These are phyloP conservation scores for Colletotrichum eleusines DNA, from an alignment of 2,329 filamentous ascomycete species.

Conservation along the genomic window DNA sequence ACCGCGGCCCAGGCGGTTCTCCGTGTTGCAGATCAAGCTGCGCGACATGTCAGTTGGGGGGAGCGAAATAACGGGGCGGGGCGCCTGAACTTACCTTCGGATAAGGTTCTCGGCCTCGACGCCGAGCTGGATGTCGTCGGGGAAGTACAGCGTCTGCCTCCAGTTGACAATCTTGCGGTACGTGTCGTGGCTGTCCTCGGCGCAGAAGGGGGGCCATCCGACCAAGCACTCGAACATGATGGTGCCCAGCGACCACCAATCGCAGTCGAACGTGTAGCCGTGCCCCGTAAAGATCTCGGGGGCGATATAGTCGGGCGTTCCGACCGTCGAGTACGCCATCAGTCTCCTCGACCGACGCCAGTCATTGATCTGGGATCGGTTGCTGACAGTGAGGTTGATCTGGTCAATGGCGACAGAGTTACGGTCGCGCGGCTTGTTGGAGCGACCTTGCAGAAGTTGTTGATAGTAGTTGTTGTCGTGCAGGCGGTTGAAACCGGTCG, in stretches of 20 bases:
- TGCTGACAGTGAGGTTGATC: constrained; percentile 97
- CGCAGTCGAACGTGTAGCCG: constrained; percentile 95
- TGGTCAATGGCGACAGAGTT: constrained; percentile 97
- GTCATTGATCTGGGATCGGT: constrained; percentile 97
- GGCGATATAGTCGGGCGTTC: constrained; percentile 98
- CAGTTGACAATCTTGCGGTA: constrained; percentile 99
- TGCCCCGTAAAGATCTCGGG: constrained; percentile 98
- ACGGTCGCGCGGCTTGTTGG: constrained; percentile 80
- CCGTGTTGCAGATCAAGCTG: constrained; percentile 93
- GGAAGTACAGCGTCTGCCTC: constrained; percentile 95
- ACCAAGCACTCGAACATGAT: constrained; percentile 99
- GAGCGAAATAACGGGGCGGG: neutral
- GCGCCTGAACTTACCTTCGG: constrained; percentile 74
- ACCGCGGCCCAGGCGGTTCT: constrained; percentile 88
- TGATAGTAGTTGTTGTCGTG: constrained; percentile 99
- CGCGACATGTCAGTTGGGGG: constrained; percentile 5
- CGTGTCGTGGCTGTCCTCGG: constrained; percentile 96
- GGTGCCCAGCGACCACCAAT: constrained; percentile 99
- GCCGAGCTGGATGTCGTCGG: constrained; percentile 91
- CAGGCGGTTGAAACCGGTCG: constrained; percentile 96
- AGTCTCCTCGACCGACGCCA: constrained; percentile 96
- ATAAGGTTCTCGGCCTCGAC: constrained; percentile 93
- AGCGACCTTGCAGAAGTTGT: constrained; percentile 87
- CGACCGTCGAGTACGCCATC: constrained; percentile 98
- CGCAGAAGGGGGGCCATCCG: constrained; percentile 98